Percentiles rank a stretch among this genome's conserved stretches.
phyloP scores from a whole-genome alignment of 257 asterid species.

The Thymus mandschuricus region DNA sequence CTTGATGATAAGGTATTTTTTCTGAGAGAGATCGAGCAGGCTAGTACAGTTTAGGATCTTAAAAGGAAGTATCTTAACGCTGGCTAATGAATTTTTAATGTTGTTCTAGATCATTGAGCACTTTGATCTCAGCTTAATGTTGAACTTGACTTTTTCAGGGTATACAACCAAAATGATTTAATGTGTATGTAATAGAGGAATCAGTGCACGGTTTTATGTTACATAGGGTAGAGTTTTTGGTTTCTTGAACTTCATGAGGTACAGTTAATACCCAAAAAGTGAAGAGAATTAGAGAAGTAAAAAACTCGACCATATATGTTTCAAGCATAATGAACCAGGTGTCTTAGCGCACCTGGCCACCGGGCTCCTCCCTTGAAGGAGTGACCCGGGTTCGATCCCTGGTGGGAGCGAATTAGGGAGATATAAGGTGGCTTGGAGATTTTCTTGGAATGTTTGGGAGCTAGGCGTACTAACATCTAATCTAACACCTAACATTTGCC shows the following conservation, averaged over 20 bases:
- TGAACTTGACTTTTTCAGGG: not conserved
- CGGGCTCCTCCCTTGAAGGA: too few relatives aligned
- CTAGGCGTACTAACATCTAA: too few relatives aligned
- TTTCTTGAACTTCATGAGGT: not conserved
- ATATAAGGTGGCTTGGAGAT: too few relatives aligned
- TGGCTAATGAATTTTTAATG: not conserved
- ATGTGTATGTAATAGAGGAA: not conserved
- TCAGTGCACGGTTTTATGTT: not conserved
- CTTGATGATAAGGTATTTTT: not conserved
- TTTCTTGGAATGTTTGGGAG: too few relatives aligned
- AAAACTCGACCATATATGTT: conserved; percentile 9
- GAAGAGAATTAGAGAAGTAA: not conserved
- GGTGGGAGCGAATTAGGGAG: too few relatives aligned
- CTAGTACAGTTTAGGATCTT: not conserved
- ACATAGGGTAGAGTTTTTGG: not conserved
- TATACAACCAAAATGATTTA: not conserved
- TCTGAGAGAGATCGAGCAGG: not conserved
- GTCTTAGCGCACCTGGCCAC: too few relatives aligned
- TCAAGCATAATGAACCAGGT: not conserved
- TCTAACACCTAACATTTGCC: too few relatives aligned
- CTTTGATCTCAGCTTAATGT: conserved; percentile 12
- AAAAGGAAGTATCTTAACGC: conserved; percentile 17
- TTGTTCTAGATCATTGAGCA: conserved; percentile 1
- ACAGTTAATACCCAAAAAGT: not conserved
- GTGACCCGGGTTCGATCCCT: too few relatives aligned